These are phyloP conservation scores for Apophysomyces ossiformis DNA, from an alignment of 371 early-diverging fungal species.

Conservation along the genomic window DNA sequence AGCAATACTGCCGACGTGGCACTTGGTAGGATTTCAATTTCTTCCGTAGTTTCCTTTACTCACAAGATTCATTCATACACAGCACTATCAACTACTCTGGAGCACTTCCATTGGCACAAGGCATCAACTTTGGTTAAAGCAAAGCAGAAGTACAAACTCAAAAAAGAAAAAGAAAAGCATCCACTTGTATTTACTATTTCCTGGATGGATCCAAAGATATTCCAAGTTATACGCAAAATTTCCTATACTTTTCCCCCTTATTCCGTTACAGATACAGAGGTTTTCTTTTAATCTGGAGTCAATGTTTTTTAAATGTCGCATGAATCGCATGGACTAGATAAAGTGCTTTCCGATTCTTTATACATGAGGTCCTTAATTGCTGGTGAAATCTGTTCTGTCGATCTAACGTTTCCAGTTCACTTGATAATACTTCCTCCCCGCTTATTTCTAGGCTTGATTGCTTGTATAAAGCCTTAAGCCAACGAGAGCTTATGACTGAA, in stretches of 20 bases:
- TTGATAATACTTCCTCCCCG: too few relatives aligned
- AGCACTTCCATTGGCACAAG: slow-evolving; percentile 94
- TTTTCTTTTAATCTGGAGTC: neutral
- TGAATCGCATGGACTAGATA: too few relatives aligned
- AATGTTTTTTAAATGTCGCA: too few relatives aligned
- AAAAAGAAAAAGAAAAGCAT: slow-evolving; percentile 8
- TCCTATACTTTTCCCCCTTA: neutral
- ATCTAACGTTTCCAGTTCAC: too few relatives aligned
- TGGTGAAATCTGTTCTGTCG: too few relatives aligned
- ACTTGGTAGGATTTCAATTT: slow-evolving; percentile 61
- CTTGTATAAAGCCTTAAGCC: too few relatives aligned
- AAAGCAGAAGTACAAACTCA: slow-evolving; percentile 20
- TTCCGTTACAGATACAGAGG: neutral
- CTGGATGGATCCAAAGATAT: too few relatives aligned
- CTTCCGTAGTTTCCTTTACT: neutral
- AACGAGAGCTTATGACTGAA: too few relatives aligned
- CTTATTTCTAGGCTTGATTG: too few relatives aligned
- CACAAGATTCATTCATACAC: slow-evolving; percentile 5
- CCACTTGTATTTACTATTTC: slow-evolving; percentile 1
- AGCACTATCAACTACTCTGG: slow-evolving; percentile 93
- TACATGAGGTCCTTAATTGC: too few relatives aligned
- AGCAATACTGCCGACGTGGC: slow-evolving; percentile 84
- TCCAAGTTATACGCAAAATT: neutral
- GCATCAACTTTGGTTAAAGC: slow-evolving; percentile 93
- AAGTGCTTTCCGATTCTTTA: too few relatives aligned